Evolutionary conservation across 1,284 basidiomycete species (phyloP), one percentile per base, ranked within the genome.

Genomic region (Tylopilus orsonianus): DNA sequence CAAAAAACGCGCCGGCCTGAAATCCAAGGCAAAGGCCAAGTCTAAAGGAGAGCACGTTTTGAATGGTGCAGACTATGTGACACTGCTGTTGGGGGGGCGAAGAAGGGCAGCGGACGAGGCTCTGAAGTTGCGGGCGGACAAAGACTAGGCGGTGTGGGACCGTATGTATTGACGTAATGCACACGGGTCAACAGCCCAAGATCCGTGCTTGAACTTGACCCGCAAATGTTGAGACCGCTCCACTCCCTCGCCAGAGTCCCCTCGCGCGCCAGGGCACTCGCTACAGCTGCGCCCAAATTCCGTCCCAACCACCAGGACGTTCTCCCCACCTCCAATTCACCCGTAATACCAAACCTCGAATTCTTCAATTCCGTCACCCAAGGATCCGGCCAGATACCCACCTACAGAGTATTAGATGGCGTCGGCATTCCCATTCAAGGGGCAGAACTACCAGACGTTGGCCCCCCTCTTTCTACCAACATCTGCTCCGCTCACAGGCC

Each of bases 341-440:
- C 85, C 16, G 79, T 91, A 33, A 80, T 81, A 4, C 67, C 86
- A 10, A 79, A 77, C 49, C 75, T 87, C 42, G 69, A 81, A 41
- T 91, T 90, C 74, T 85, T 90, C 74, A 90, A 90, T 64, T 80
- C 86, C 0, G 79, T 90, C 26, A 79, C 78, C 33, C 72, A 72
- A 18, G 76, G 77, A 35, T 74, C 77, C 20, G 71, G 73, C 19
- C 78, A 78, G 59, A 88, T 94, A 56, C 89, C 91, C 8, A 90
- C 90, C 2, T 94, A 84, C 69, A 78, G 91, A 46, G 78, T 94
- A 0, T 67, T 95, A 29, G 90, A 93, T 69, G 86, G 89, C 38
- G 72, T 79, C 51, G 91, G 91, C 4, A 72, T 80, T 51, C 77
- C 79, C 4, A 70, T 94, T 24, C 79, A 89, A 23, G 88, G 84